Evolutionary conservation across 768 basidiomycete genomes (phyloP), one percentile per base, ranked within the genome.

Genomic region (Phlegmacium glaucopus): DNA sequence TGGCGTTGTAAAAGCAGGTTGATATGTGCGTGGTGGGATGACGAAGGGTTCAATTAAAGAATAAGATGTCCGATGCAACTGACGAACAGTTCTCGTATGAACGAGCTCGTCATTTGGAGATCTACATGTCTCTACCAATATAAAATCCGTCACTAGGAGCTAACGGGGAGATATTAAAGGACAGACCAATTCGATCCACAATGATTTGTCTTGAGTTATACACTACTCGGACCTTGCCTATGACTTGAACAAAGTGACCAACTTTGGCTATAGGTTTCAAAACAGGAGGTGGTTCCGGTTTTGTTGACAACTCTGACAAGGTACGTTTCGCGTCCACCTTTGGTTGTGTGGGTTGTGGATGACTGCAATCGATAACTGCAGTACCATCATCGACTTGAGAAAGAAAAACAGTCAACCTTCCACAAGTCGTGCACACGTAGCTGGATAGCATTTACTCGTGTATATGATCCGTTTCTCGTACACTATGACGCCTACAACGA

Each of bases 371-470:
- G 18, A 91, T 72, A 4, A 85, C 80, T 25, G 70, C 80, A 1
- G 87, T 85, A 5, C 87, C 86, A 54, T 91, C 89, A 57, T 91
- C 89, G 49, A 90, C 86, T 90, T 45, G 27, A 35, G 34, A 40
- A 8, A 27, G 16, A 34, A 49, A 16, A 32, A 28, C 22, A 22
- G 22, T 2, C 3, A 36, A 17, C 22, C 26, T 22, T 27, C 38
- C 29, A 9, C n/a, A 12, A 36, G 43, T 32, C 35, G 28, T n/a
- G 15, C 17, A 51, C 42, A 6, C 34, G 27, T 15, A 25, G 44
- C 4, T 44, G 17, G 47, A 16, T 22, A 32, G 30, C 25, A 54
- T 74, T 53, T 52, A 85, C 88, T 56, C 0, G 76, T 74, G 60
- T 89, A 89, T 1, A 82, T 55, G 12, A 80, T 68, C 30, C 78